Evolutionary conservation across 2,329 filamentous ascomycete genomes (phyloP), one percentile per base, ranked within the genome.

Genomic region (Colletotrichum incanum): DNA sequence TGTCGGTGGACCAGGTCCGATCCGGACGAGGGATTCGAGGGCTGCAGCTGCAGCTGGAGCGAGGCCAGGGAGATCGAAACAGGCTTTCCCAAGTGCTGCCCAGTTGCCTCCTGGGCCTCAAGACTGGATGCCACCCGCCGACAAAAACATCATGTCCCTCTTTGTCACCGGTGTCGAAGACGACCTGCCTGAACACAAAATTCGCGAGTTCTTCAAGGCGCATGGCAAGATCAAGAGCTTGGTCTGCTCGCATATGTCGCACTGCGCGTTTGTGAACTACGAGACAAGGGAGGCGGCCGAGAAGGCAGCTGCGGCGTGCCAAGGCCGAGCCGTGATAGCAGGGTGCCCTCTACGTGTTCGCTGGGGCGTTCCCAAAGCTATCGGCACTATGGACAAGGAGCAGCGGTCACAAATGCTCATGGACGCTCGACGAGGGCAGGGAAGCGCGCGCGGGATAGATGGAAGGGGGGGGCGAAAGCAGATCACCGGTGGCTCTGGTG

Each of bases 221-320:
- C 95, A 95, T 77, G 96, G 96, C 74, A 94, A 96, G 79, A 92
- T 99, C 72, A 94, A 96, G 77, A 98, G 95, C 34, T 85, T 99
- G 20, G 93, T 99, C 47, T 98, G 96, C 82, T 98, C 95, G 8
- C 96, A 99, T 84, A 95, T 97, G 85, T 96, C 96, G 20, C 96
- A 98, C 79, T 98, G 95, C 81, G 96, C 96, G 1, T 99, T 98
- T 79, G 87, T 99, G 83, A 99, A 99, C 84, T 99, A 94, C 80
- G 91, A 95, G 76, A 94, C 93, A 3, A 90, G 96, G 69, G 91
- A 94, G 73, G 93, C 90, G 1, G 96, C 97, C 0, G 96, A 99
- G 83, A 91, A 89, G 71, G 97, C 97, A 0, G 94, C 96, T 0
- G 90, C 91, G 43, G 90, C 93, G 26, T 96, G 94, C 76, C 93